phyloP scores from a whole-genome alignment of 2,329 filamentous ascomycete species.

The Dactylella cylindrospora region DNA sequence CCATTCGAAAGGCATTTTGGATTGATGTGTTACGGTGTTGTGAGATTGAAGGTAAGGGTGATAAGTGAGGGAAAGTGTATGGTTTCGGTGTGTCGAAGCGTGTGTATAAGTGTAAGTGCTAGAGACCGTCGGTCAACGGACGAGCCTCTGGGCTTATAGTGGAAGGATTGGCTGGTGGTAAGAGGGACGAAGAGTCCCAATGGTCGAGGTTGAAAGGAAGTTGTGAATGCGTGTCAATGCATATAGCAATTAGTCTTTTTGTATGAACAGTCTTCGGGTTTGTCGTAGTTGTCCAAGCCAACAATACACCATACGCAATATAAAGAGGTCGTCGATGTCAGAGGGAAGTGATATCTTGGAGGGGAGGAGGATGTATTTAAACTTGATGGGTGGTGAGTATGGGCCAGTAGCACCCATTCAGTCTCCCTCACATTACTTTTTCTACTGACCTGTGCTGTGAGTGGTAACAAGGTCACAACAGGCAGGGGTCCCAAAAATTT shows the following conservation, averaged over 20 bases:
- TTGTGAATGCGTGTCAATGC: constrained; percentile 13
- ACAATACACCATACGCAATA: constrained; percentile 10
- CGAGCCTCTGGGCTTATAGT: too few relatives aligned
- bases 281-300: constrained; percentile 12
- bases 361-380: constrained; percentile 42
- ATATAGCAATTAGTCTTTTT: constrained; percentile 17
- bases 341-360: constrained; percentile 13
- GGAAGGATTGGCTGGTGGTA: too few relatives aligned
- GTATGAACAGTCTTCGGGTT: constrained; percentile 13
- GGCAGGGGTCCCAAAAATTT: background rate
- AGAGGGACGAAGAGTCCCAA: constrained; percentile 26
- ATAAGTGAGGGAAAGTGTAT: background rate
- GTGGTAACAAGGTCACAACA: background rate
- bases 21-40: constrained; percentile 6
- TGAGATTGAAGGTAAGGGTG: background rate
- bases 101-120: background rate
- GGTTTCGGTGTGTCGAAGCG: background rate
- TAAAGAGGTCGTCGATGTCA: constrained; percentile 21
- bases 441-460: constrained; percentile 1
- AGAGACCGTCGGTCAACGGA: constrained; percentile 15
- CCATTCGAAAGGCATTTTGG: constrained; percentile 58
- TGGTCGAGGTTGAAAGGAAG: constrained; percentile 18
- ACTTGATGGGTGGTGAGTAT: too few relatives aligned
- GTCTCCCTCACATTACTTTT: constrained; percentile 6
- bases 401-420: too few relatives aligned